Percentiles rank a stretch among this genome's conserved stretches.
phyloP scores from a whole-genome alignment of 108 stramenopile species.

The Discostella pseudostelligera region DNA sequence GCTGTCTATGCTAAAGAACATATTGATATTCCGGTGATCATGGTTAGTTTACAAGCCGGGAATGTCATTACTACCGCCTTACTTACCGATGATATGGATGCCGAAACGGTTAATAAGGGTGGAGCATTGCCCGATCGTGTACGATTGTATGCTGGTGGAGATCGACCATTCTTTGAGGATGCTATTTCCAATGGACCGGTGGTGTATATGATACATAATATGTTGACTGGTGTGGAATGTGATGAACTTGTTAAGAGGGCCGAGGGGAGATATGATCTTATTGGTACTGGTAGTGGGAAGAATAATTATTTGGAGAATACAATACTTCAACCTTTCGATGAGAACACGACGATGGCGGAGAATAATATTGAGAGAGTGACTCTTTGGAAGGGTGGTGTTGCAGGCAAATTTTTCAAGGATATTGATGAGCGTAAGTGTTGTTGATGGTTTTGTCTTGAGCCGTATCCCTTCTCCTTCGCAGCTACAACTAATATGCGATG shows the following conservation, averaged over 20 bases:
- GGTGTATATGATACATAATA: conserved; percentile 88
- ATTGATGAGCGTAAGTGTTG: conserved; percentile 62
- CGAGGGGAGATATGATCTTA: conserved; percentile 40
- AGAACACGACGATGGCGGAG: conserved; percentile 34
- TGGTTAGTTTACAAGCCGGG: conserved; percentile 84
- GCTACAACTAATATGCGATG: not conserved
- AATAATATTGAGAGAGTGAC: conserved; percentile 57
- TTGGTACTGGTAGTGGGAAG: conserved; percentile 25
- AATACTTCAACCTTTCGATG: conserved; percentile 16
- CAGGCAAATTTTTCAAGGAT: conserved; percentile 60
- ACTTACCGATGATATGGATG: conserved; percentile 51
- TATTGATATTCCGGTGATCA: conserved; percentile 87
- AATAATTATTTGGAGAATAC: conserved; percentile 59
- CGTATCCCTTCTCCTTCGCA: not conserved
- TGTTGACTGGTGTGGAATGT: conserved; percentile 72
- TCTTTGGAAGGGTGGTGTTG: conserved; percentile 79
- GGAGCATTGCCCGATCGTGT: conserved; percentile 56
- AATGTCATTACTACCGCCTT: conserved; percentile 82
- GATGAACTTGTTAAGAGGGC: conserved; percentile 57
- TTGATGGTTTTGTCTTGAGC: not conserved
- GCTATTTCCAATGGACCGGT: conserved; percentile 58
- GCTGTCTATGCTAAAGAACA: conserved; percentile 48
- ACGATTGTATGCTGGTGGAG: conserved; percentile 84
- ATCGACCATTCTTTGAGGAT: conserved; percentile 92
- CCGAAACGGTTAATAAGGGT: conserved; percentile 53